Percentiles rank a stretch among this genome's conserved stretches.
These are phyloP conservation scores for Plenodomus biglobosus DNA, from an alignment of 2,329 filamentous ascomycete genomes.

Conservation along the genomic window DNA sequence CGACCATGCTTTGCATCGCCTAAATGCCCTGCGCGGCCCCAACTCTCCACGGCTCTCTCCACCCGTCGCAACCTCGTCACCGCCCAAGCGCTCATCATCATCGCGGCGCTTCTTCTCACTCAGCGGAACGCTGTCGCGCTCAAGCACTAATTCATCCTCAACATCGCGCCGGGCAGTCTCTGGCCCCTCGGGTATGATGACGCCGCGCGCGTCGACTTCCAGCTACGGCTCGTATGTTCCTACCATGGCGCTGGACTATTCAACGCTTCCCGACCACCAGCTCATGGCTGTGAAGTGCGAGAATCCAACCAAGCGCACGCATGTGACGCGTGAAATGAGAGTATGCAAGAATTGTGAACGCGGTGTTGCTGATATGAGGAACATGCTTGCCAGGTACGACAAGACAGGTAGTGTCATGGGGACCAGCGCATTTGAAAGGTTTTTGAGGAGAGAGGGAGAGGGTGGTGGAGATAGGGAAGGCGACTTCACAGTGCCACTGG, in stretches of 20 bases:
- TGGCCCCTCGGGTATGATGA: conserved; percentile 11
- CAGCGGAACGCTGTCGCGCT: conserved; percentile 27
- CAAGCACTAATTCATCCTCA: conserved; percentile 18
- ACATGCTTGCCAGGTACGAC: conserved; percentile 34
- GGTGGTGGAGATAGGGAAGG: conserved; percentile 16
- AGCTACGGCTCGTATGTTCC: conserved; percentile 14
- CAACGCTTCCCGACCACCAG: conserved; percentile 31
- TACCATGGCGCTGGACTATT: conserved; percentile 17
- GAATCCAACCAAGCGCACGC: conserved; percentile 18
- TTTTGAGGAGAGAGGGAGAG: conserved; percentile 29
- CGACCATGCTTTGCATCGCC: conserved; percentile 21
- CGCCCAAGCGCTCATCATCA: conserved; percentile 24
- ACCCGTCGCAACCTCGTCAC: conserved; percentile 8
- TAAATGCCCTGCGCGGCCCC: conserved; percentile 31
- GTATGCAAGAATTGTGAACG: conserved; percentile 35
- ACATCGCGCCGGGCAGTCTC: conserved; percentile 24
- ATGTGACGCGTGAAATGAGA: conserved; percentile 27
- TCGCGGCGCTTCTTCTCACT: conserved; percentile 31
- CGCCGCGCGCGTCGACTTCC: conserved; percentile 15
- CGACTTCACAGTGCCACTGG: conserved; percentile 25
- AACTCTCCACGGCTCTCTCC: conserved; percentile 30
- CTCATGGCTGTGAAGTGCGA: conserved; percentile 24
- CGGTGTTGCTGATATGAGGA: conserved; percentile 34
- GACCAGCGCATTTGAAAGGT: conserved; percentile 34
- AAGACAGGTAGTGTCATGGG: conserved; percentile 34